These are phyloP conservation scores for Dictyostelium citrinum DNA, from an alignment of 78 protist genomes.

Conservation along the genomic window DNA sequence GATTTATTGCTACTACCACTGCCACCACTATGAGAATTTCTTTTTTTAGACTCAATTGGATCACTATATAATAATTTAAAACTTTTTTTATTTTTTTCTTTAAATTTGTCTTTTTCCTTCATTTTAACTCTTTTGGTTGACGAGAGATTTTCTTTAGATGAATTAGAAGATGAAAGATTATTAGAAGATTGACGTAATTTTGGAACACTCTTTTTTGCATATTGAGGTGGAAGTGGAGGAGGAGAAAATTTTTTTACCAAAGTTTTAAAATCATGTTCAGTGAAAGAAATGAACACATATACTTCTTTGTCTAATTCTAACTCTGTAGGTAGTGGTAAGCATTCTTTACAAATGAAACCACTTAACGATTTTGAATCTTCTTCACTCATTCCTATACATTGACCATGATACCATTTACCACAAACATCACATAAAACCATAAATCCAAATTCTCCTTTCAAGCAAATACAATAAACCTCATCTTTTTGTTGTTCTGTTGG, in stretches of 20 bases:
- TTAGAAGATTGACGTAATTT: background rate
- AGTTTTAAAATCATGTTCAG: background rate
- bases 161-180: no score
- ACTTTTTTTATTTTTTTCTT: background rate
- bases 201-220: background rate
- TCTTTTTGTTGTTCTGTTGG: background rate
- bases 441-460: slow-evolving; percentile 15
- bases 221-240: background rate
- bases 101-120: background rate
- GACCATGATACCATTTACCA: slow-evolving; percentile 71
- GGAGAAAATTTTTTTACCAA: background rate
- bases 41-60: background rate
- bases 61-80: background rate
- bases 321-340: background rate
- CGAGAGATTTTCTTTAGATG: background rate
- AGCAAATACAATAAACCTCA: slow-evolving; percentile 39
- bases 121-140: background rate
- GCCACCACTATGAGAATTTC: background rate
- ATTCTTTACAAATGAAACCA: slow-evolving; percentile 8
- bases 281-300: background rate
- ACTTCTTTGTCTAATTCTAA: background rate
- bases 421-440: slow-evolving; percentile 60
- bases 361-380: background rate
- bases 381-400: slow-evolving; percentile 54
- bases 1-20: background rate